Percentiles rank a stretch among this genome's conserved stretches.
phyloP scores from a whole-genome alignment of 495 filamentous ascomycete genomes.

The Poronia punctata region DNA sequence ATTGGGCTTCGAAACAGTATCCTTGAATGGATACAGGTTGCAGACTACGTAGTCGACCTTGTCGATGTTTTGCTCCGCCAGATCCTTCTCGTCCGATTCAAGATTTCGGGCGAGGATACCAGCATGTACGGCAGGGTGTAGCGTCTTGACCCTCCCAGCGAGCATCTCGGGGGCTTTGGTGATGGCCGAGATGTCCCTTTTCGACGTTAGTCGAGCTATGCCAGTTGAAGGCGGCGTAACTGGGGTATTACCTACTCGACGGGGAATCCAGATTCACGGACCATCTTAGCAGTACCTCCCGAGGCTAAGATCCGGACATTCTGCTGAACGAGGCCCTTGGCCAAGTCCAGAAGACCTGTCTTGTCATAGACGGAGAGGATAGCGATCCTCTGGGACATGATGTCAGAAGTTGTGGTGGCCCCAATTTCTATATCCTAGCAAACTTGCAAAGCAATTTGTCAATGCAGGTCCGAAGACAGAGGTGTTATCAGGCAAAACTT shows the following conservation, averaged over 20 bases:
- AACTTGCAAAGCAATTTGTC: too few relatives aligned
- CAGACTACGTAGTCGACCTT: conserved; percentile 98
- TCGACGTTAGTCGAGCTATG: conserved; percentile 11
- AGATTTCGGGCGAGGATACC: conserved; percentile 88
- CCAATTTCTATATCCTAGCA: too few relatives aligned
- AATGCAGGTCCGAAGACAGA: too few relatives aligned
- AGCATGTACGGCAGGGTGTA: conserved; percentile 91
- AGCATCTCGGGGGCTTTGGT: conserved; percentile 99
- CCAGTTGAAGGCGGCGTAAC: conserved; percentile 2
- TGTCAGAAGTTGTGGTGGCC: conserved; percentile 4
- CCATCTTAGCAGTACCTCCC: conserved; percentile 89
- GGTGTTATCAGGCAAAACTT: too few relatives aligned
- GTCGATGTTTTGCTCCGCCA: conserved; percentile 91
- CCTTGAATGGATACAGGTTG: conserved; percentile 98
- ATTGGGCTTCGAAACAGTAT: conserved; percentile 92
- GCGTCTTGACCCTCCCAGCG: conserved; percentile 90
- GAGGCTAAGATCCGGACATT: conserved; percentile 90
- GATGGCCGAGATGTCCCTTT: conserved; percentile 90
- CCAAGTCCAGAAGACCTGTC: conserved; percentile 90
- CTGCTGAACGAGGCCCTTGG: conserved; percentile 85
- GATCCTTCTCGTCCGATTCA: conserved; percentile 88
- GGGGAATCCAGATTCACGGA: conserved; percentile 86
- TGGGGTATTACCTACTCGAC: conserved; percentile 62
- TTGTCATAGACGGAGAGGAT: conserved; percentile 99
- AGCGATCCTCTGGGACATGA: conserved; percentile 52